These are phyloP conservation scores for Gracilaria gracilis DNA, from an alignment of 23 red algal genomes.

Conservation along the genomic window DNA sequence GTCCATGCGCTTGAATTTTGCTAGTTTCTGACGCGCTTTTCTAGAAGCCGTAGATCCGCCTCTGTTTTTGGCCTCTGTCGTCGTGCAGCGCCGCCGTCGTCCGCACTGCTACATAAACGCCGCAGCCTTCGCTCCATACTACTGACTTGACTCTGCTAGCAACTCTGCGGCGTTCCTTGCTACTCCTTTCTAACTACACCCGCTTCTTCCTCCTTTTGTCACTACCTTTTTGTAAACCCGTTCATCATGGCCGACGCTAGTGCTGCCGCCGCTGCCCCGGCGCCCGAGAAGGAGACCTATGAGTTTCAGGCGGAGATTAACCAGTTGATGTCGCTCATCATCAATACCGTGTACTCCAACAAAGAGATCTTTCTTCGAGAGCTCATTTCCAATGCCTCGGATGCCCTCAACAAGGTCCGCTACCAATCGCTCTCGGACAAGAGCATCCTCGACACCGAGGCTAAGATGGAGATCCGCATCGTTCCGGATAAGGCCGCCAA, in stretches of 20 bases:
- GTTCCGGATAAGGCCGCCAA: slow-evolving; percentile 90
- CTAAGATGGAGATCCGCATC: slow-evolving; percentile 95
- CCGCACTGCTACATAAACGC: slow-evolving; percentile 34
- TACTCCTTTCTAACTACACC: background rate
- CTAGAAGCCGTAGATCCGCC: background rate
- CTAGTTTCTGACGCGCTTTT: background rate
- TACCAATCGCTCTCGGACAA: slow-evolving; percentile 95
- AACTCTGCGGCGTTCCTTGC: no score
- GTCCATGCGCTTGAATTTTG: slow-evolving; percentile 5
- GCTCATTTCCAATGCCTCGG: slow-evolving; percentile 97
- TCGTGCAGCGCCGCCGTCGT: background rate
- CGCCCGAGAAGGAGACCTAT: slow-evolving; percentile 90
- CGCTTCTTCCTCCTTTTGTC: background rate
- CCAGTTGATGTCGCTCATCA: slow-evolving; percentile 99
- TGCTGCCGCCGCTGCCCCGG: slow-evolving; percentile 30
- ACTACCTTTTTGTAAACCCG: background rate
- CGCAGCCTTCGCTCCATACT: background rate
- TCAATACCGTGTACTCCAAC: slow-evolving; percentile 97
- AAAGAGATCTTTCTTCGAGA: slow-evolving; percentile 97
- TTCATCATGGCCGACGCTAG: slow-evolving; percentile 44
- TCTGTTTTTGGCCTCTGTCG: no score
- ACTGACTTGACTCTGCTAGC: no score
- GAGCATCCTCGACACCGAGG: slow-evolving; percentile 80
- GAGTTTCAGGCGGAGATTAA: slow-evolving; percentile 99
- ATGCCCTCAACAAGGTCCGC: slow-evolving; percentile 98